phyloP scores from a whole-genome alignment of 179 eudicot species.

The Drosera spatulata region DNA sequence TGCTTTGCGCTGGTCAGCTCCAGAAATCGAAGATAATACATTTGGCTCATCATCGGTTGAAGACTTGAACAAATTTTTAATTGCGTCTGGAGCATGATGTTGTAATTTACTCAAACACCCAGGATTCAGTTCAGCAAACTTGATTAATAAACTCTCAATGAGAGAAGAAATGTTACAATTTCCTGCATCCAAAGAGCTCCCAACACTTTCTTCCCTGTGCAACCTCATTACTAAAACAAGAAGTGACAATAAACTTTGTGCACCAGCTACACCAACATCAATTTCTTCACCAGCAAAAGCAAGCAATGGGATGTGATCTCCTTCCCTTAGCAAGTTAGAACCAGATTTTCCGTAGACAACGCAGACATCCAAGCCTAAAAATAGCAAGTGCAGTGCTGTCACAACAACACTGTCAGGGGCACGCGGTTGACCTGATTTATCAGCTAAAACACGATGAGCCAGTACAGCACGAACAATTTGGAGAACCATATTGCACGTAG shows the following conservation, averaged over 20 bases:
- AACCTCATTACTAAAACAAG: slow-evolving; percentile 69
- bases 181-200: slow-evolving; percentile 46
- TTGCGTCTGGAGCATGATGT: slow-evolving; percentile 67
- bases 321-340: slow-evolving; percentile 17
- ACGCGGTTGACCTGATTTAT: slow-evolving; percentile 50
- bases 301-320: slow-evolving; percentile 47
- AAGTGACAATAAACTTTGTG: slow-evolving; percentile 73
- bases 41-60: slow-evolving; percentile 15
- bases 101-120: slow-evolving; percentile 56
- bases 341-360: slow-evolving; percentile 34
- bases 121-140: slow-evolving; percentile 62
- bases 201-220: slow-evolving; percentile 43
- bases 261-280: slow-evolving; percentile 22
- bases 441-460: slow-evolving; percentile 51
- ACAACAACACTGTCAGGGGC: slow-evolving; percentile 83
- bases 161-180: slow-evolving; percentile 54
- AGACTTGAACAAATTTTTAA: slow-evolving; percentile 31
- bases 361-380: slow-evolving; percentile 73
- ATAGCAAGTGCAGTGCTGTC: slow-evolving; percentile 76
- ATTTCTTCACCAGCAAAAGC: slow-evolving; percentile 69
- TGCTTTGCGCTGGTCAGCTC: slow-evolving; percentile 71
- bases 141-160: slow-evolving; percentile 56
- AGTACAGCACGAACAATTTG: slow-evolving; percentile 70
- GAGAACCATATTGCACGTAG: slow-evolving; percentile 64
- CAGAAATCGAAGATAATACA: slow-evolving; percentile 21